A percentile compares a stretch with the other conserved stretches of the same genome.
Conservation (phyloP, 805 yeast genomes). For the Hanseniaspora osmophila region DNA sequence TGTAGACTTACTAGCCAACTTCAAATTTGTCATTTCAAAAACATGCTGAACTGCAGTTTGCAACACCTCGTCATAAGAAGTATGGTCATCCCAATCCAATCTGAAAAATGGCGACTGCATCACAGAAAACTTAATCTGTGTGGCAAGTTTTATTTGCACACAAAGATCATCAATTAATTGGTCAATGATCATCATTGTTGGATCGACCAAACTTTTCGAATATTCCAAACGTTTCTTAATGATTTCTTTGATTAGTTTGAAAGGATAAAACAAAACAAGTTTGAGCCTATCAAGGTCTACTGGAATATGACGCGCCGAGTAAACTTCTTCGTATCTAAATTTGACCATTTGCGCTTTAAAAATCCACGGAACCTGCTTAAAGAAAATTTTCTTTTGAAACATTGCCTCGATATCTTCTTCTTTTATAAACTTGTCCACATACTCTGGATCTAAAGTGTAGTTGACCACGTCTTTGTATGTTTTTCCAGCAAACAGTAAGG, state of each 20-base stretch:
- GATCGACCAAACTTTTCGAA: slow-evolving; percentile 65
- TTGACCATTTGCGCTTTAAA: slow-evolving; percentile 66
- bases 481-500: slow-evolving; percentile 27
- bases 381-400: slow-evolving; percentile 54
- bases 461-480: not conserved
- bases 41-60: slow-evolving; percentile 62
- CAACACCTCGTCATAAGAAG: slow-evolving; percentile 44
- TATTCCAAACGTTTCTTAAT: slow-evolving; percentile 59
- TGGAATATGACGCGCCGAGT: slow-evolving; percentile 59
- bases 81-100: not conserved
- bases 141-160: slow-evolving; percentile 58
- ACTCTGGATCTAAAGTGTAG: slow-evolving; percentile 35
- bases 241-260: slow-evolving; percentile 64
- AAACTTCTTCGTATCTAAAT: slow-evolving; percentile 43
- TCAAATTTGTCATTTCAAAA: slow-evolving; percentile 56
- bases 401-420: slow-evolving; percentile 63
- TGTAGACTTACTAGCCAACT: slow-evolving; percentile 63
- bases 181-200: slow-evolving; percentile 92
- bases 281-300: slow-evolving; percentile 53
- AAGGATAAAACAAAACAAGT: slow-evolving; percentile 59
- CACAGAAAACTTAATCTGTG: slow-evolving; percentile 57
- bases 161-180: slow-evolving; percentile 81
- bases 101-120: slow-evolving; percentile 39
- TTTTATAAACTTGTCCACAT: slow-evolving; percentile 73
- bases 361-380: slow-evolving; percentile 67